Evolutionary conservation across 1,284 basidiomycete genomes (phyloP).

Genomic region (Volvariella surrecta): DNA sequence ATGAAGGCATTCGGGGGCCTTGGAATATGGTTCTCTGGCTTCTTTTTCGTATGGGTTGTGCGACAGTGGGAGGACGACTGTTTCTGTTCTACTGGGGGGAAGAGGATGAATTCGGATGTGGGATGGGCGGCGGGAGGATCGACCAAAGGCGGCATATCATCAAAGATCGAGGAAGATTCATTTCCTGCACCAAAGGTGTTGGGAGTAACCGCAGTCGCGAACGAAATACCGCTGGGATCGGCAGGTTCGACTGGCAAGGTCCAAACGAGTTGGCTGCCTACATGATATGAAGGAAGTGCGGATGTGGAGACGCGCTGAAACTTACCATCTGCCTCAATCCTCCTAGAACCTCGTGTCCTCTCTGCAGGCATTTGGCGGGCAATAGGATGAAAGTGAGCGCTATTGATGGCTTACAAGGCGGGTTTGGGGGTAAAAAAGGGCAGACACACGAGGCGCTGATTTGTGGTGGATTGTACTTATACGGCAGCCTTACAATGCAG

Average conservation of each 20-base stretch:
- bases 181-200: slow-evolving; percentile 12
- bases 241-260: slow-evolving; percentile 34
- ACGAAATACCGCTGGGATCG: slow-evolving; percentile 34
- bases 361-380: slow-evolving; percentile 8
- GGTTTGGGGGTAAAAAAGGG: slow-evolving; percentile 2
- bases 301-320: slow-evolving; percentile 8
- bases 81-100: slow-evolving; percentile 24
- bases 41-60: slow-evolving; percentile 46
- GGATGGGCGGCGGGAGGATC: slow-evolving; percentile 16
- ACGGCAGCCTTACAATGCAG: no score
- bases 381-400: background rate
- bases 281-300: slow-evolving; percentile 6
- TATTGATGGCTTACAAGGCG: background rate
- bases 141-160: slow-evolving; percentile 34
- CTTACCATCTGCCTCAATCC: slow-evolving; percentile 28
- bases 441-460: slow-evolving; percentile 5
- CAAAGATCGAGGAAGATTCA: slow-evolving; percentile 29
- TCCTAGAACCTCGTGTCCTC: slow-evolving; percentile 4
- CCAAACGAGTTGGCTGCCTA: slow-evolving; percentile 39
- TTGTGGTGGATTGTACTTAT: no score
- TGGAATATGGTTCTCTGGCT: slow-evolving; percentile 70
- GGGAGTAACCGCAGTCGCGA: slow-evolving; percentile 48
- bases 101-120: slow-evolving; percentile 22
- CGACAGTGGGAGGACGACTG: slow-evolving; percentile 15
- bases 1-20: slow-evolving; percentile 88